Evolutionary conservation across 1,139 yeast genomes (phyloP).

Genomic region (Saccharomyces hybrid): DNA sequence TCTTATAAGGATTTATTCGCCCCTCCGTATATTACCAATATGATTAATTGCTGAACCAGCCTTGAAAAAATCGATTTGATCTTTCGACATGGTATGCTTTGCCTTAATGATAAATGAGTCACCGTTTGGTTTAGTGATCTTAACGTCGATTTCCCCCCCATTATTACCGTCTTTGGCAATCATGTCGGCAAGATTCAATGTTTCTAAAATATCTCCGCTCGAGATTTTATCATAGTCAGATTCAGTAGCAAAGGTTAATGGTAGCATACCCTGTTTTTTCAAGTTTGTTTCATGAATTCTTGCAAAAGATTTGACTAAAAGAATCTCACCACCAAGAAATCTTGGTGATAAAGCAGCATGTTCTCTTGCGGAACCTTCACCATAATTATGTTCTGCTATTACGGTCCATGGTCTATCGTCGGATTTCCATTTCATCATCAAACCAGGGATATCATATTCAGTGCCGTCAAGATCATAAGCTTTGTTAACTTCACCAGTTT

Average conservation of each 20-base stretch:
- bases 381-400: slow-evolving; percentile 94
- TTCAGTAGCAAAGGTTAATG: slow-evolving; percentile 84
- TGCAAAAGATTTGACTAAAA: slow-evolving; percentile 91
- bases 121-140: slow-evolving; percentile 75
- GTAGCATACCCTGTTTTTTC: slow-evolving; percentile 95
- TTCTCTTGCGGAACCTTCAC: slow-evolving; percentile 98
- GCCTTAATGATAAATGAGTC: slow-evolving; percentile 60
- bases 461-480: slow-evolving; percentile 85
- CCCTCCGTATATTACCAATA: slow-evolving; percentile 58
- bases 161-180: slow-evolving; percentile 74
- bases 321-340: slow-evolving; percentile 83
- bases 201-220: slow-evolving; percentile 72
- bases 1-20: slow-evolving; percentile 3
- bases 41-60: slow-evolving; percentile 96
- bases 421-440: slow-evolving; percentile 91
- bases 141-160: slow-evolving; percentile 69
- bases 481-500: slow-evolving; percentile 89
- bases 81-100: slow-evolving; percentile 94
- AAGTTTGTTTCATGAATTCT: slow-evolving; percentile 89
- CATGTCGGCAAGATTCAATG: slow-evolving; percentile 72
- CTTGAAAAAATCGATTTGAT: slow-evolving; percentile 90
- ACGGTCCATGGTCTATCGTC: slow-evolving; percentile 86
- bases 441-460: slow-evolving; percentile 78
- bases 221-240: slow-evolving; percentile 74
- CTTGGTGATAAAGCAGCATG: slow-evolving; percentile 96